Conservation (phyloP, 2,329 filamentous ascomycete genomes). For the Sclerotinia glacialis region DNA sequence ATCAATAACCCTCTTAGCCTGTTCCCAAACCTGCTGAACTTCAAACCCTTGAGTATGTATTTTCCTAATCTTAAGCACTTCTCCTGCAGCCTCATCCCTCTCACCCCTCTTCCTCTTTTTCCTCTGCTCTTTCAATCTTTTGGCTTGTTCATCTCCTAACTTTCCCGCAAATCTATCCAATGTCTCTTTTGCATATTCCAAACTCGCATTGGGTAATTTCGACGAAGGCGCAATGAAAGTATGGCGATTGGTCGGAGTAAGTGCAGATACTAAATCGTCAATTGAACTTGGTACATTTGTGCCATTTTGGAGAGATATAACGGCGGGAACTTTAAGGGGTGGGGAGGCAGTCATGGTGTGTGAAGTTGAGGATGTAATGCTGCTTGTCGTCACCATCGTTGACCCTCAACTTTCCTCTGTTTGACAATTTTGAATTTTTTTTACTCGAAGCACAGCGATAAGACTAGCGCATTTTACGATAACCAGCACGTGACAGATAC, state of each 20-base stretch:
- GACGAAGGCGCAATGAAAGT: constrained; percentile 72
- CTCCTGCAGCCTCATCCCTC: constrained; percentile 45
- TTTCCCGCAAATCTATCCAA: constrained; percentile 75
- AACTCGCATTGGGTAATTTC: constrained; percentile 64
- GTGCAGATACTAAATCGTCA: constrained; percentile 31
- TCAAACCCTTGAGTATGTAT: constrained; percentile 86
- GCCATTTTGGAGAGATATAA: constrained; percentile 37
- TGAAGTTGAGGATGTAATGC: constrained; percentile 60
- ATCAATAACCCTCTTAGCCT: constrained; percentile 79
- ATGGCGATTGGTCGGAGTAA: constrained; percentile 35
- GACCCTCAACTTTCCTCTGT: constrained; percentile 12
- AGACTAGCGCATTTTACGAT: constrained; percentile 21
- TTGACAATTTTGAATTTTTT: constrained; percentile 24
- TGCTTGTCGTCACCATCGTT: constrained; percentile 39
- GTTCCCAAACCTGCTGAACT: constrained; percentile 89
- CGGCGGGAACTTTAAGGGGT: constrained; percentile 37
- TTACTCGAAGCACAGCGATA: constrained; percentile 20
- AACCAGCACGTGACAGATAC: constrained; percentile 18
- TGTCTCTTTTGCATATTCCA: constrained; percentile 74
- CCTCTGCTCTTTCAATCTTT: constrained; percentile 63
- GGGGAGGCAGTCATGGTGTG: constrained; percentile 58
- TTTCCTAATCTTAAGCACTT: constrained; percentile 71
- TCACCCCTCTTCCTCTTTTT: constrained; percentile 74
- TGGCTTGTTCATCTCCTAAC: constrained; percentile 69
- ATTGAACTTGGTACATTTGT: constrained; percentile 26